Percentiles rank a stretch among this genome's conserved stretches.
Conservation (phyloP, 352 stramenopile species). For the Pythium phragmitis region DNA sequence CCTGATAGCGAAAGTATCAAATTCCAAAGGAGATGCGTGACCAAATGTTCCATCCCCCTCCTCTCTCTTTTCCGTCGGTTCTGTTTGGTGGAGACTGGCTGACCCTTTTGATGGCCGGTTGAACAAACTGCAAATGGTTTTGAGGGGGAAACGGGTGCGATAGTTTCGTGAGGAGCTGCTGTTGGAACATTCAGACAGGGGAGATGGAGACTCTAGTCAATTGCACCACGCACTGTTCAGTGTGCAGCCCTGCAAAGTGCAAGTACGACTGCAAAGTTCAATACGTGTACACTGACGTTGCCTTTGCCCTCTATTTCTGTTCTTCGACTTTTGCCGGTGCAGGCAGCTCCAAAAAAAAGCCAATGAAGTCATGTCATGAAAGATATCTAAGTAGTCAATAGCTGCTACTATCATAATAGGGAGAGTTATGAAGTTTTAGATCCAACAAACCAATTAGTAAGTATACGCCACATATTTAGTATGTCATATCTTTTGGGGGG, state of each 20-base stretch:
- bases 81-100: not conserved
- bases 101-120: slow-evolving; percentile 15
- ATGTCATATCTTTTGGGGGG: too few relatives aligned
- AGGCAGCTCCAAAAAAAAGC: slow-evolving; percentile 2
- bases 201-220: not conserved
- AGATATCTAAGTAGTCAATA: not conserved
- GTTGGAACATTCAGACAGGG: not conserved
- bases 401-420: not conserved
- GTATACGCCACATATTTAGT: too few relatives aligned
- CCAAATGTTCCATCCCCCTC: not conserved
- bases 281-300: too few relatives aligned
- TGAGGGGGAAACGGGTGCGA: slow-evolving; percentile 3
- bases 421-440: not conserved
- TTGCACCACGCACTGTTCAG: too few relatives aligned
- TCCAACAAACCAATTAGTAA: not conserved
- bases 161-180: not conserved
- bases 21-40: not conserved
- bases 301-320: not conserved
- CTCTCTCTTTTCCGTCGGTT: not conserved
- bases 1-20: not conserved
- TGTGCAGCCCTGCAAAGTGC: too few relatives aligned
- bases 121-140: slow-evolving; percentile 5
- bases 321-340: slow-evolving; percentile 11
- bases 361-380: not conserved
- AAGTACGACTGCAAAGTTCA: too few relatives aligned